Evolutionary conservation across 2,329 filamentous ascomycete species (phyloP), one percentile per base, ranked within the genome.

Genomic region (Epicoccum sorghinum): DNA sequence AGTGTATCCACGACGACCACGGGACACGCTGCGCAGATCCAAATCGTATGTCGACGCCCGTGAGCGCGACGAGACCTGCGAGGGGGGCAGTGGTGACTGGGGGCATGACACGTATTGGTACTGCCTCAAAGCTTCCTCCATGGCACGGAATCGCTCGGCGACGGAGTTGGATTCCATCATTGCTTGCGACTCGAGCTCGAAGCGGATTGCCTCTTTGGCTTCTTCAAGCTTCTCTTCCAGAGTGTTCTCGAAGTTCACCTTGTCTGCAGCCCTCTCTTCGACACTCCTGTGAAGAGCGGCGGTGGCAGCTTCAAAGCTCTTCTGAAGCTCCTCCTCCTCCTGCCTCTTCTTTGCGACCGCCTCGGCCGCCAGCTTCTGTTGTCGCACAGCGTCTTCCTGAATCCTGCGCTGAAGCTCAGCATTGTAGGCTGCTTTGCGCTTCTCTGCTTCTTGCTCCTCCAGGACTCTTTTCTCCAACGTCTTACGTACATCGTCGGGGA

Each of bases 401-500:
- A 69, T 61, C 24, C 64, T 64, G 13, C 68, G 67, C 40, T 70
- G 66, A 1, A 74, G 60, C 43, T 73, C 66, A n/a, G 65, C 62
- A 27, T 65, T 59, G 47, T 71, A 69, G 43, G 64, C 62, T 30
- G 61, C 59, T 52, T 69, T 74, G 30, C 62, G 59, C 48, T 62
- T 64, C 23, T 65, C 65, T 7, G 60, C 67, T 33, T 71, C 68
- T 24, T 67, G 63, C 50, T 79, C 75, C 43, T 82, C 78, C 30
- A 80, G 74, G 8, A 73, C 57, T n/a, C 77, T 77, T 54, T 64
- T 68, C n/a, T 86, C 83, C 18, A 92, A 76, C 60, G 86, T 84
- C 14, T 82, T 81, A 48, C 86, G 81, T 10, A 88, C 69, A 1
- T 79, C 75, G 0, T 83, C 73, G 14, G 86, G 83, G 9, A 92